Base-by-base conservation (phyloP, 23 red algal species). In the Gracilariopsis chorda region DNA sequence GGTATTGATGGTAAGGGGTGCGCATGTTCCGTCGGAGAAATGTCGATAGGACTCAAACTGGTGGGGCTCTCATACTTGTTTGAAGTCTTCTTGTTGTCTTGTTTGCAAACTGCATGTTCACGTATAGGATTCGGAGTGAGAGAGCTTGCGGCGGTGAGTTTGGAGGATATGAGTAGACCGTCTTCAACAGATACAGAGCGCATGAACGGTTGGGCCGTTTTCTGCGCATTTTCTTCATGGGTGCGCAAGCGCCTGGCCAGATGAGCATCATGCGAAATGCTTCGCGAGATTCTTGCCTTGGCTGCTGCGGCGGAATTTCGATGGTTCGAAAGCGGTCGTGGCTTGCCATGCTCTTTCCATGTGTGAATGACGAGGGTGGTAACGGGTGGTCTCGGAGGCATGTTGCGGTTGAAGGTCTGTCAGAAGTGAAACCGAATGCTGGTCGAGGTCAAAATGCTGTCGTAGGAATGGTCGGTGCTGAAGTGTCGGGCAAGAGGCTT, bases 281-380 rank as follows among this genome's bases (percentile, higher is more conserved):
- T 63, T 30, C 78, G 78, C 7, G 78, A 64, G 9, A 83, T 83
- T 16, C 78, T 49, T 59, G 48, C 78, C 53, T 63, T 59, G 16
- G 56, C 52, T 2, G 78, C 51, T 83, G 17, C 7, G 29, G 55
- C n/a, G 3, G 78, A 63, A 29, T 46, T 63, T 5, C 21, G 29
- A 16, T 83, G 67, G 29, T 39, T 83, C 19, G 78, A 65, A 37
- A 83, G 55, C 39, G 93, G 93, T 36, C 55, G 65, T 39, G 93
- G 93, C 58, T 90, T 89, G 40, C 93, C 82, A 32, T 95, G 93
- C 72, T 95, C 93, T 30, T 85, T 82, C 83, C 84, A 95, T 14
- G 93, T 95, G 84, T 95, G 93, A 23, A 95, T 86, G 1, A 95
- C 82, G 43, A 95, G 84, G 20, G 59, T 95, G 25, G 77, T 82